Conservation (phyloP, 176 grass and related monocot genomes). For the Canna indica region DNA sequence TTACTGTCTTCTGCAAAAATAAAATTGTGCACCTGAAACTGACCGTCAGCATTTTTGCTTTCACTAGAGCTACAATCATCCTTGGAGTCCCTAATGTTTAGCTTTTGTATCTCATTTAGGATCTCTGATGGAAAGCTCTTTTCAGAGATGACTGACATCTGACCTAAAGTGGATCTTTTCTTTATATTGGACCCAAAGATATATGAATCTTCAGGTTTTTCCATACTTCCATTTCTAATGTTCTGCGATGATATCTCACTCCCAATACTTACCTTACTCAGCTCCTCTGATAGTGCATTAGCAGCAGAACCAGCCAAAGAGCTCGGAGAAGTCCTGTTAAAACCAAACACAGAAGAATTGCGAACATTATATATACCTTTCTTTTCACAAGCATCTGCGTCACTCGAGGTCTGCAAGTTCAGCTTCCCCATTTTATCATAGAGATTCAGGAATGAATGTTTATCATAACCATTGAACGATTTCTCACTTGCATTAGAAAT, state of each 20-base stretch:
- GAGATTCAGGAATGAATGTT: conserved; percentile 25
- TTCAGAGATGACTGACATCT: conserved; percentile 10
- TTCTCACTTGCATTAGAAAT: not conserved
- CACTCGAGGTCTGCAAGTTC: conserved; percentile 28
- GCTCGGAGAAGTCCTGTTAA: conserved; percentile 17
- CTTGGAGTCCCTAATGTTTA: conserved; percentile 22
- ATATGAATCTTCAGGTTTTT: conserved; percentile 25
- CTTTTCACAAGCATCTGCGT: not conserved
- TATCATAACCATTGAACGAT: conserved; percentile 29
- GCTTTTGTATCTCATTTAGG: not conserved
- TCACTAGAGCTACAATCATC: conserved; percentile 15
- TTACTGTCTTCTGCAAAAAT: conserved; percentile 24
- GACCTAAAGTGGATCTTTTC: conserved; percentile 24
- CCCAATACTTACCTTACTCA: conserved; percentile 6
- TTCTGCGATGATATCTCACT: conserved; percentile 22
- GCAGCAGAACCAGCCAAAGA: conserved; percentile 18
- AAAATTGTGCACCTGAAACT: conserved; percentile 13
- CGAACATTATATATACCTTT: not conserved
- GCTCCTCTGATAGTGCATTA: conserved; percentile 32
- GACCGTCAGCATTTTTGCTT: conserved; percentile 15
- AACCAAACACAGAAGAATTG: conserved; percentile 23
- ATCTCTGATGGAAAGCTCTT: not conserved
- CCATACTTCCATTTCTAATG: conserved; percentile 27
- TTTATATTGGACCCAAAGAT: conserved; percentile 43
- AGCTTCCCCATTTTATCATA: conserved; percentile 45